Conservation (phyloP, 495 filamentous ascomycete genomes). For the Aspergillus egyptiacus region DNA sequence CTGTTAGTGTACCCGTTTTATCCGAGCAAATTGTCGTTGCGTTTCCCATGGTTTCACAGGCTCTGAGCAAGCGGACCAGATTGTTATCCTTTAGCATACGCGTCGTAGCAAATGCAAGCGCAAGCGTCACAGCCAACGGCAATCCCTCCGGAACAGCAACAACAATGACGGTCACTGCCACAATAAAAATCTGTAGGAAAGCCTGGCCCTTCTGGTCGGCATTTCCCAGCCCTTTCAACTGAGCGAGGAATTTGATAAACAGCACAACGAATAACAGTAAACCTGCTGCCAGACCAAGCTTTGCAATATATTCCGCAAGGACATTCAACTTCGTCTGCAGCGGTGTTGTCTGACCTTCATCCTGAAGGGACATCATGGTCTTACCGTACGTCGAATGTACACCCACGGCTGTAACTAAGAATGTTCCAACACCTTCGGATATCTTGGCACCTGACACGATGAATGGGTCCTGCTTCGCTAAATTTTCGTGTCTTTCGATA, state of each 20-base stretch:
- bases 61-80: constrained; percentile 79
- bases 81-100: constrained; percentile 96
- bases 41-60: constrained; percentile 99
- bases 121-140: constrained; percentile 87
- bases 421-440: constrained; percentile 83
- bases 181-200: constrained; percentile 91
- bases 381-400: constrained; percentile 86
- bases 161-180: constrained; percentile 90
- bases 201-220: constrained; percentile 74
- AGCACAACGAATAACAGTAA: constrained; percentile 84
- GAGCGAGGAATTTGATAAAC: constrained; percentile 80
- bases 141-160: constrained; percentile 93
- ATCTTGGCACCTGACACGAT: constrained; percentile 91
- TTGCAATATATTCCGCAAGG: constrained; percentile 89
- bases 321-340: constrained; percentile 87
- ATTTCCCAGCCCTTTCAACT: constrained; percentile 48
- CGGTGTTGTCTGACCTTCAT: constrained; percentile 89
- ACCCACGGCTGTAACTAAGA: constrained; percentile 80
- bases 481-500: constrained; percentile 66
- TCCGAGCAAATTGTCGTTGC: constrained; percentile 95
- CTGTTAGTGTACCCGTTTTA: constrained; percentile 92
- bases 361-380: constrained; percentile 88
- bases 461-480: constrained; percentile 88
- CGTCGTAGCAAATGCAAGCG: constrained; percentile 89
- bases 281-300: constrained; percentile 78